phyloP scores from a whole-genome alignment of 495 filamentous ascomycete genomes.

The Xylaria grammica region DNA sequence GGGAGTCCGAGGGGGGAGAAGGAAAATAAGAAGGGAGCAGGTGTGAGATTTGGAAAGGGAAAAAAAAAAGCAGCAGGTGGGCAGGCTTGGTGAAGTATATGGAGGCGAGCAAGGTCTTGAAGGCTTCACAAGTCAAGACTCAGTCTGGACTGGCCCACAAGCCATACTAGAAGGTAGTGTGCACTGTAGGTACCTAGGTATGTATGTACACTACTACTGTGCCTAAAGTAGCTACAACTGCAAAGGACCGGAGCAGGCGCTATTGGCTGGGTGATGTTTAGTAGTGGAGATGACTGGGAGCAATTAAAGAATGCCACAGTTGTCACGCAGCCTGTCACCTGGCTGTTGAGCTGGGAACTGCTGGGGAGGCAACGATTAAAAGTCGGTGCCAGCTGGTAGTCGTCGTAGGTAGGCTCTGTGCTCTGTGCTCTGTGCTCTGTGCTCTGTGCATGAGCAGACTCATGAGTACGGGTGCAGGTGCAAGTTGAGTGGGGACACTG shows the following conservation, averaged over 20 bases:
- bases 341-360: no score
- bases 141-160: slow-evolving; percentile 19
- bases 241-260: neutral
- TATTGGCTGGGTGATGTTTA: slow-evolving; percentile 9
- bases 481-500: neutral
- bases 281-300: slow-evolving; percentile 10
- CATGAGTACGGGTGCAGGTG: neutral
- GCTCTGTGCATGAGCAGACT: no score
- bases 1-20: neutral
- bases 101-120: slow-evolving; percentile 22
- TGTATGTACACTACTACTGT: no score
- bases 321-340: neutral
- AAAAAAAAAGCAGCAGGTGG: slow-evolving; percentile 24
- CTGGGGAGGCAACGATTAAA: neutral
- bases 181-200: neutral
- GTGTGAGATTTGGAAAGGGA: slow-evolving; percentile 24
- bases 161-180: neutral
- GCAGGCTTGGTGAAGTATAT: slow-evolving; percentile 17
- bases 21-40: neutral
- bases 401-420: no score
- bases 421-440: no score
- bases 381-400: neutral
- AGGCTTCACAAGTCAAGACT: slow-evolving; percentile 26
- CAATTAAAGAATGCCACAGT: slow-evolving; percentile 17
- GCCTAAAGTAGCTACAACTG: slow-evolving; percentile 16